Evolutionary conservation across 495 filamentous ascomycete species (phyloP).

Genomic region (Penicillium pulvis): DNA sequence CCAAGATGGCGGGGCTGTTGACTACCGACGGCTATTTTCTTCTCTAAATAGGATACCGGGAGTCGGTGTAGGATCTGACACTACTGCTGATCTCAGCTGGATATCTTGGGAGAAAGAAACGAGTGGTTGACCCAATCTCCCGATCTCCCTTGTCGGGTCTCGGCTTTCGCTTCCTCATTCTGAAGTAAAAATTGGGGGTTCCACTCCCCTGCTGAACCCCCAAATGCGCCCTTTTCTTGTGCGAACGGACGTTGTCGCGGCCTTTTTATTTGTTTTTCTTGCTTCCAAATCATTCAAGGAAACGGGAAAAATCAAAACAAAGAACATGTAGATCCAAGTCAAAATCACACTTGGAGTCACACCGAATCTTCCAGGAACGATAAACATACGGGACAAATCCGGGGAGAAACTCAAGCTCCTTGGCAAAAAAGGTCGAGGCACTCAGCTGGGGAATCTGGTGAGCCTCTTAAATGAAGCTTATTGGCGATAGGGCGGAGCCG

Average conservation of each 20-base stretch:
- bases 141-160: conserved; percentile 1
- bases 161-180: conserved; percentile 8
- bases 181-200: background rate
- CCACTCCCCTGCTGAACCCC: conserved; percentile 2
- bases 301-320: background rate
- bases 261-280: background rate
- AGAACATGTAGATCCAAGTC: too few relatives aligned
- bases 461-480: conserved; percentile 9
- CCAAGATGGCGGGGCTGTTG: conserved; percentile 6
- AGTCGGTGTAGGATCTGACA: background rate
- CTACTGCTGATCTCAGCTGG: background rate
- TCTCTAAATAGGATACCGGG: background rate
- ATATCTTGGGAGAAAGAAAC: background rate
- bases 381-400: background rate
- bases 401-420: conserved; percentile 1
- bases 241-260: too few relatives aligned
- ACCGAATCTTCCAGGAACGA: background rate
- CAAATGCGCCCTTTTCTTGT: background rate
- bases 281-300: background rate
- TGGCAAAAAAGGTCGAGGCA: background rate
- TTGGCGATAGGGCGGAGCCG: conserved; percentile 14
- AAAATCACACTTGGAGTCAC: background rate
- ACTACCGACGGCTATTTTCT: background rate
- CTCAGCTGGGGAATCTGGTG: conserved; percentile 8
- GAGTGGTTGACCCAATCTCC: background rate